phyloP scores from a whole-genome alignment of 495 filamentous ascomycete species.

The Penicillium tannophilum region DNA sequence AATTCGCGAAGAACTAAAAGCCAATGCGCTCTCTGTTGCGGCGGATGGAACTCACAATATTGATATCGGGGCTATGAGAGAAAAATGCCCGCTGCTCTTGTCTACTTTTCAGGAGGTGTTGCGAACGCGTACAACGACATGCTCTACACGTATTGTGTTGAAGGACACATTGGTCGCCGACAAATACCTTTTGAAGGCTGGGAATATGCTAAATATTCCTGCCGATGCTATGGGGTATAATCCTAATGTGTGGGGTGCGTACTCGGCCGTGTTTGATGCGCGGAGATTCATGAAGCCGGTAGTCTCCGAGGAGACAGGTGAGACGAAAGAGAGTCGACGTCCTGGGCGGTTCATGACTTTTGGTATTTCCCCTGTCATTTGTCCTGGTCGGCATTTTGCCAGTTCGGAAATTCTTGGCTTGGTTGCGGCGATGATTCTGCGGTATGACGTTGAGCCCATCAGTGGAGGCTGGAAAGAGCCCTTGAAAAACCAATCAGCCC shows the following conservation, averaged over 20 bases:
- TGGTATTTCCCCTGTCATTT: slow-evolving; percentile 45
- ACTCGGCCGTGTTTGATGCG: slow-evolving; percentile 30
- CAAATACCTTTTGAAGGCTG: slow-evolving; percentile 32
- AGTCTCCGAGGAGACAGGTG: not conserved
- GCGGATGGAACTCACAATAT: slow-evolving; percentile 24
- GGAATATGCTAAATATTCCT: slow-evolving; percentile 31
- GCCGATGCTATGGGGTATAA: slow-evolving; percentile 21
- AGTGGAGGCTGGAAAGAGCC: slow-evolving; percentile 26
- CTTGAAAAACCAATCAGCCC: slow-evolving; percentile 13
- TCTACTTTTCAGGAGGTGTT: slow-evolving; percentile 46
- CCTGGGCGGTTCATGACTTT: slow-evolving; percentile 40
- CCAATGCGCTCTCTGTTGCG: slow-evolving; percentile 18
- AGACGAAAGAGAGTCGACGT: slow-evolving; percentile 16
- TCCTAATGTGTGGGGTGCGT: slow-evolving; percentile 31
- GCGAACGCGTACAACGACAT: slow-evolving; percentile 26
- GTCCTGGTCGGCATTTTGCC: slow-evolving; percentile 53
- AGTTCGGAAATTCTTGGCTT: slow-evolving; percentile 41
- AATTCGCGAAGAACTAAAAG: slow-evolving; percentile 35
- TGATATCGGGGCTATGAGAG: slow-evolving; percentile 39
- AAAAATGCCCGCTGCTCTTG: slow-evolving; percentile 38
- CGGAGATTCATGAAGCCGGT: slow-evolving; percentile 30
- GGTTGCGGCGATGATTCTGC: slow-evolving; percentile 40
- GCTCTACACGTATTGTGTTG: slow-evolving; percentile 28
- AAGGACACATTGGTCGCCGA: slow-evolving; percentile 37
- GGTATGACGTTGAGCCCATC: slow-evolving; percentile 39